phyloP scores from a whole-genome alignment of 306 rosid species.

The Cucumis hystrix region DNA sequence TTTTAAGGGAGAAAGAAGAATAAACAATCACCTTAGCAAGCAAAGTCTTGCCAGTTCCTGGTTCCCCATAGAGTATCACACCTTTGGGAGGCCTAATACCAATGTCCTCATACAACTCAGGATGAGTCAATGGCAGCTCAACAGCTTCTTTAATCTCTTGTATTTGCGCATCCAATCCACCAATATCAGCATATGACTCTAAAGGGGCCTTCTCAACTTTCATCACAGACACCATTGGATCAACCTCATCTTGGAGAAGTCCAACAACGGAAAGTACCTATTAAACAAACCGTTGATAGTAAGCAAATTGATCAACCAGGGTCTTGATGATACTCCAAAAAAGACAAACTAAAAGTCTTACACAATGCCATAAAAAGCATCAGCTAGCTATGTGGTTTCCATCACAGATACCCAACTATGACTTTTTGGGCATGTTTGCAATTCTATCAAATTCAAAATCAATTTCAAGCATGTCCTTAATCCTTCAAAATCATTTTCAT shows the following conservation, averaged over 20 bases:
- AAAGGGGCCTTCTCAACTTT: conserved; percentile 97
- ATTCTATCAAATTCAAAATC: no score
- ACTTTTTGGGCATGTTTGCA: no score
- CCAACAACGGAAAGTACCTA: conserved; percentile 98
- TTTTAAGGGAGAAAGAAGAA: neutral
- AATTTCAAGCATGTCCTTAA: no score
- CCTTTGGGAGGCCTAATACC: conserved; percentile 99
- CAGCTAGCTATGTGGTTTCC: neutral
- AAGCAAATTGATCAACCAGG: neutral
- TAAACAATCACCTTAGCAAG: conserved; percentile 66
- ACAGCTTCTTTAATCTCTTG: conserved; percentile 99
- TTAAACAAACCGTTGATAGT: neutral
- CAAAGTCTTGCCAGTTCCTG: conserved; percentile 98
- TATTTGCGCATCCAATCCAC: conserved; percentile 96
- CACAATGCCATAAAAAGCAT: neutral
- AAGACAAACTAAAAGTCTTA: neutral
- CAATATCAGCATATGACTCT: conserved; percentile 95
- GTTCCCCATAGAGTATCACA: conserved; percentile 82
- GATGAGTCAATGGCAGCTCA: conserved; percentile 94
- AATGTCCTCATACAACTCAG: conserved; percentile 90
- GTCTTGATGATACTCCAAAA: neutral
- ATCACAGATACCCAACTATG: neutral
- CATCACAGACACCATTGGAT: conserved; percentile 87
- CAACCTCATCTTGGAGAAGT: conserved; percentile 97
- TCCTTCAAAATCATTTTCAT: no score